A percentile compares a stretch with the other conserved stretches of the same genome.
phyloP scores from a whole-genome alignment of 441 rosid species.

The Daphne laureola region DNA sequence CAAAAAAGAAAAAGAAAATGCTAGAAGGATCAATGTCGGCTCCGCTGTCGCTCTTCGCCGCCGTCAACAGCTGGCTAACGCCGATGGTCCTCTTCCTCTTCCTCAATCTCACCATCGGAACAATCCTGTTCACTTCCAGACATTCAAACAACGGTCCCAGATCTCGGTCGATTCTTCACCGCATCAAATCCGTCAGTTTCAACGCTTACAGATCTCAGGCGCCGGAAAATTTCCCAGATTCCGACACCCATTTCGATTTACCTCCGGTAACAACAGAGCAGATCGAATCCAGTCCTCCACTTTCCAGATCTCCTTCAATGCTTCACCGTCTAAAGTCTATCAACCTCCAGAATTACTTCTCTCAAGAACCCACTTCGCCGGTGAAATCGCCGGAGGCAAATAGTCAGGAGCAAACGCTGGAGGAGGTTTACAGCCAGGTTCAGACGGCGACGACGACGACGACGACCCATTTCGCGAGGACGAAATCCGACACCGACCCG shows the following conservation, averaged over 20 bases:
- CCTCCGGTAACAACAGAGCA: conserved; percentile 22
- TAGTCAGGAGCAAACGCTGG: conserved; percentile 31
- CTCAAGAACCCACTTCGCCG: conserved; percentile 34
- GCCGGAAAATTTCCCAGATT: conserved; percentile 27
- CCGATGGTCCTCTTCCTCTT: conserved; percentile 68
- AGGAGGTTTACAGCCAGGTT: conserved; percentile 45
- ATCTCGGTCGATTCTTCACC: conserved; percentile 65
- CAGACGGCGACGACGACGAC: conserved; percentile 14
- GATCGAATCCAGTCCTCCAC: conserved; percentile 11
- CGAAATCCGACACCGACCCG: conserved; percentile 59
- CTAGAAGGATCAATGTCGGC: conserved; percentile 41
- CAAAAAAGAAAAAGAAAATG: conserved; percentile 22
- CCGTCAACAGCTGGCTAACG: conserved; percentile 79
- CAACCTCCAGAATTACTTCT: conserved; percentile 40
- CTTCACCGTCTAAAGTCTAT: conserved; percentile 56
- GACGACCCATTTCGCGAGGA: conserved; percentile 29
- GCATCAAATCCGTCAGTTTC: conserved; percentile 58
- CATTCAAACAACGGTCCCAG: conserved; percentile 24
- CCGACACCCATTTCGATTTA: conserved; percentile 13
- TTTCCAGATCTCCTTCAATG: conserved; percentile 60
- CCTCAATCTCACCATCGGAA: conserved; percentile 76
- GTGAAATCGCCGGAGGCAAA: neutral
- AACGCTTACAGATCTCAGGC: conserved; percentile 42
- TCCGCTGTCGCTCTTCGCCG: conserved; percentile 46
- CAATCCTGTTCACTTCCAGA: conserved; percentile 51